phyloP scores from a whole-genome alignment of 2,329 filamentous ascomycete species.

The Microcyclospora pomicola region DNA sequence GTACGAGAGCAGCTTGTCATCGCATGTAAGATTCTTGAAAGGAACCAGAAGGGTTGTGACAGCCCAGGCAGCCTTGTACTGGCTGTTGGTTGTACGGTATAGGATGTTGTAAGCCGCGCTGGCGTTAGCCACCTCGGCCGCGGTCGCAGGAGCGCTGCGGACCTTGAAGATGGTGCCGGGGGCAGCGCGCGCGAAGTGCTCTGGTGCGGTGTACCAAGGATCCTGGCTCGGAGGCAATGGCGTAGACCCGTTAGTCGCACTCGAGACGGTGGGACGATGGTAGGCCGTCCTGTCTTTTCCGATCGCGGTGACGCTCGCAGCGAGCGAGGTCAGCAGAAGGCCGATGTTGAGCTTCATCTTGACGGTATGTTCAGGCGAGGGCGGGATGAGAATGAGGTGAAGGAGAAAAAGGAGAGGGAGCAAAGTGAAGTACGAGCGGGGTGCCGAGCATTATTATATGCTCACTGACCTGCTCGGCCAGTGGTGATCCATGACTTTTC shows the following conservation, averaged over 20 bases:
- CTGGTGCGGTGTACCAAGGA: slow-evolving; percentile 25
- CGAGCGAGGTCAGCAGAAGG: no score
- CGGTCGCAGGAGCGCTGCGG: slow-evolving; percentile 17
- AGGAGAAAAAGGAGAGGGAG: no score
- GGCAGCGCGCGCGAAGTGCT: slow-evolving; percentile 11
- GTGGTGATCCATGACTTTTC: no score
- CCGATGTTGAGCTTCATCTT: no score
- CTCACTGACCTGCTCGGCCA: no score
- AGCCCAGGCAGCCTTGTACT: slow-evolving; percentile 13
- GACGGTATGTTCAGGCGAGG: no score
- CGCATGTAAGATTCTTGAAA: neutral
- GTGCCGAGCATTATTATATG: no score
- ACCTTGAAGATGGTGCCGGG: slow-evolving; percentile 24
- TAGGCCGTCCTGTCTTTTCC: no score
- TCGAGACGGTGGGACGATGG: no score
- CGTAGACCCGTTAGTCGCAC: neutral
- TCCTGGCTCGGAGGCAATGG: slow-evolving; percentile 24
- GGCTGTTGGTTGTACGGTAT: slow-evolving; percentile 16
- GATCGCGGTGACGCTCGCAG: no score
- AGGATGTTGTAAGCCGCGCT: slow-evolving; percentile 18
- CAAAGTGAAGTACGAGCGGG: no score
- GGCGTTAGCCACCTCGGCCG: slow-evolving; percentile 15
- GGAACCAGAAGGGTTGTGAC: slow-evolving; percentile 19
- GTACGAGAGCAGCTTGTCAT: slow-evolving; percentile 12
- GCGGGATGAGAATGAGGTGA: no score